Evolutionary conservation across 495 filamentous ascomycete genomes (phyloP), one percentile per base, ranked within the genome.

Genomic region (Podospora conica): DNA sequence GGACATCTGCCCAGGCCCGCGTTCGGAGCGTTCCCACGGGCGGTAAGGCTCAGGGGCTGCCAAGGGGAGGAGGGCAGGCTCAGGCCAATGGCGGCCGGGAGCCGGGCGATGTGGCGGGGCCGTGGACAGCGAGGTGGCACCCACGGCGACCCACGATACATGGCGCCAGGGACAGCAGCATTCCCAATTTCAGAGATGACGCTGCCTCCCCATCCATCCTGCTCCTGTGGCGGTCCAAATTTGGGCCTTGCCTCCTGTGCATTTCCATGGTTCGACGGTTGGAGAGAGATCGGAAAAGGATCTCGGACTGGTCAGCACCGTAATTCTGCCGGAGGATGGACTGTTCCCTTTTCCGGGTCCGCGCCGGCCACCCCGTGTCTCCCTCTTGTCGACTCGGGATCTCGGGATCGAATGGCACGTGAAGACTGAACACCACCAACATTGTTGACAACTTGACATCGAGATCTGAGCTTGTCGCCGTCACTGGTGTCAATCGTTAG

Each of bases 41-140:
- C 60, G 60, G 60, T 61, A 61, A 61, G 60, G 29, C 60, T 61
- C 60, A 61, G 60, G 60, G 60, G 60, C 40, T 53, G 60, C 60
- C 60, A 61, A 61, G 57, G 15, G 2, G 29, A 29, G 3, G 21
- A 28, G 10, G n/a, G 2, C 23, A 25, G 9, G 21, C 21, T 4
- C 22, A 12, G 61, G 54, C 62, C 54, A 54, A 64, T 64, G 62
- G 28, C 18, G 22, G 31, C 60, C n/a, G 18, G 22, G 55, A 57
- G 22, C 55, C 25, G 55, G 11, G 33, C 60, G 29, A 61, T 54
- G 29, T 12, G 60, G 60, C 28, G 29, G 33, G 33, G 33, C 33
- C 33, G 12, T 48, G 33, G 33, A n/a, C 40, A n/a, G n/a, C n/a
- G n/a, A n/a, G n/a, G n/a, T n/a, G n/a, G n/a, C n/a, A n/a, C n/a